Base-by-base conservation (phyloP, 495 filamentous ascomycete species). In the Daldinia concentrica region DNA sequence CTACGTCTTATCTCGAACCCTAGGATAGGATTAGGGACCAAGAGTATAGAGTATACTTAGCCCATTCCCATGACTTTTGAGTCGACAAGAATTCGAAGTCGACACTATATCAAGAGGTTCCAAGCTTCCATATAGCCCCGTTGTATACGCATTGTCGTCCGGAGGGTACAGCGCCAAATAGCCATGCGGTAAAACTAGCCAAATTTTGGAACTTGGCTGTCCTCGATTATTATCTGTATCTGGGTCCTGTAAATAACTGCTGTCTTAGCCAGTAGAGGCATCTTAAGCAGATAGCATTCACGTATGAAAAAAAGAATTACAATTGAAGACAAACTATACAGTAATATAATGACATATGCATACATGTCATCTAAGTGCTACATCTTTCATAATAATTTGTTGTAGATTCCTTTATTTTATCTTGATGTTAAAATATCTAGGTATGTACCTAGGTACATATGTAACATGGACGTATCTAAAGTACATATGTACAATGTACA, bases 231-330 rank as follows among this genome's bases (percentile, higher is more conserved):
- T 41, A 26, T 58, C 17, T 19, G 32, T 22, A 12, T 8, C 29
- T 24, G 17, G 19, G 12, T 29, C n/a, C 29, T 51, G 54, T 58
- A 50, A 57, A 64, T 45, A 55, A 15, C 17, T 32, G 61, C 61
- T 56, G 22, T 55, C 24, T 52, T 22, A 43, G 50, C 34, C 19
- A 14, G 37, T 60, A 62, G 48, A 36, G 15, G 2, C 37, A 32
- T 51, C 15, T 26, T 62, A 39, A 15, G 45, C 58, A 51, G 37
- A 62, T 19, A 43, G 45, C 52, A 24, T 58, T 69, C 32, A 51
- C 66, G 51, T 32, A 59, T 54, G 66, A 69, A 64, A 58, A 52
- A 29, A 69, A 62, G 41, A 48, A 39, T 50, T 1, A 15, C 27
- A 37, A 43, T 61, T 58, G 5, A 48, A 48, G 17, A 27, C 26